Base-by-base conservation (phyloP, 768 basidiomycete genomes). In the Kwoniella newhampshirensis region DNA sequence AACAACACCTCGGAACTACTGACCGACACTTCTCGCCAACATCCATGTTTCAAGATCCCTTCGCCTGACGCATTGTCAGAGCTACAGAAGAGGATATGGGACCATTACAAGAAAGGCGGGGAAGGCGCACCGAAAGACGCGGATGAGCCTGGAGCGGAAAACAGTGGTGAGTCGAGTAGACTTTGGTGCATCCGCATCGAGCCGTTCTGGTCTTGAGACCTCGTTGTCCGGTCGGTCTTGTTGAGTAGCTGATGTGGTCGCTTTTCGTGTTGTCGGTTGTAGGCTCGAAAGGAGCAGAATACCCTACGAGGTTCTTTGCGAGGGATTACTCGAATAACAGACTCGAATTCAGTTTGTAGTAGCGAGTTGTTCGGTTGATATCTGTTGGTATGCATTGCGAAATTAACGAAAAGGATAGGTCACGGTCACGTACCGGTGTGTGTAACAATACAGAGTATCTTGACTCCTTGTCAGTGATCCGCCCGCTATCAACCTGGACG, bases 261-360 rank as follows among this genome's bases (percentile, higher is more conserved):
- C 42, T 30, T 18, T 13, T 13, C 32, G 35, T 23, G 44, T 13
- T 52, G 30, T 51, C 20, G 2, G 20, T 21, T 20, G 2, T 27
- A n/a, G 51, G 51, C 15, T 27, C 45, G 13, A 57, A 67, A 59
- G 74, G 74, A 6, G 61, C 59, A 17, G 74, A 73, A 45, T 73
- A 73, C 32, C 70, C 68, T 7, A 64, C 69, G 9, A 53, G 74
- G 21, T 75, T 75, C 65, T 75, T 75, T 40, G 70, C 63, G 11
- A 58, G 65, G 37, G 74, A 75, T 53, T 75, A 66, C 37, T 70
- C 71, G 4, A 66, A 64, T 12, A 75, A 75, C 50, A 55, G 70
- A 44, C 51, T 75, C 2, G 74, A 73, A 54, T 75, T 75, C 32
- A 32, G 32, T 32, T 13, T 32, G 7, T 32, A 32, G 13, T n/a